Base-by-base conservation (phyloP, 257 asterid genomes). In the Solanum chaucha region DNA sequence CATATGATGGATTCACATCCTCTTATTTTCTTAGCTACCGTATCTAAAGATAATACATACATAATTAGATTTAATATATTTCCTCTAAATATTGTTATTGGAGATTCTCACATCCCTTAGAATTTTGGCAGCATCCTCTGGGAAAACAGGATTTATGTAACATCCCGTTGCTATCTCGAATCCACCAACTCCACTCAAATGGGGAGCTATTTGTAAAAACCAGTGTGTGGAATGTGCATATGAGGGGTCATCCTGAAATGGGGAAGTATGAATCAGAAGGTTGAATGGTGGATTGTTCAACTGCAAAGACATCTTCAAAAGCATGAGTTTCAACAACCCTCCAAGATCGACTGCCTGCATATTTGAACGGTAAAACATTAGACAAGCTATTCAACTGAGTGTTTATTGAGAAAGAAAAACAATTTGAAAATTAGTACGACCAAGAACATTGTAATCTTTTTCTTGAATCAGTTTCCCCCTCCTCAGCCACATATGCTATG, bases 151-250 rank as follows among this genome's bases (percentile, higher is more conserved):
- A 89, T 97, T 97, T 84, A 97, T 94, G 88, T 89, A 90, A 90
- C 99, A 97, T 5, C 99, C 99, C 0, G 93, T 91, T 15, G 95
- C 99, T 65, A 95, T 86, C 92, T 97, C 99, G 61, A 97, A 97
- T 30, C 98, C 99, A 20, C 94, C 99, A 59, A 92, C 78, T 61
- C 90, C 92, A 9, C 92, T 89, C 46, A 97, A 89, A 82, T 95
- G 99, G 75, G 99, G 99, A 87, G 94, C 94, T 71, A 97, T 92
- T 91, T 96, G 99, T 75, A 96, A 87, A 90, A 91, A 97, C 99
- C 99, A 97, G 91, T 95, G 99, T 40, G 89, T 82, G 90, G 87
- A 93, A n/a, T 91, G 87, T 65, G 91, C 70, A 32, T 92, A 58
- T 24, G 95, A 71, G 5, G 94, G 87, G 32, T 92, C 92, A 5